Evolutionary conservation across 1,284 basidiomycete species (phyloP), one percentile per base, ranked within the genome.

Genomic region (Ustilago esculenta): DNA sequence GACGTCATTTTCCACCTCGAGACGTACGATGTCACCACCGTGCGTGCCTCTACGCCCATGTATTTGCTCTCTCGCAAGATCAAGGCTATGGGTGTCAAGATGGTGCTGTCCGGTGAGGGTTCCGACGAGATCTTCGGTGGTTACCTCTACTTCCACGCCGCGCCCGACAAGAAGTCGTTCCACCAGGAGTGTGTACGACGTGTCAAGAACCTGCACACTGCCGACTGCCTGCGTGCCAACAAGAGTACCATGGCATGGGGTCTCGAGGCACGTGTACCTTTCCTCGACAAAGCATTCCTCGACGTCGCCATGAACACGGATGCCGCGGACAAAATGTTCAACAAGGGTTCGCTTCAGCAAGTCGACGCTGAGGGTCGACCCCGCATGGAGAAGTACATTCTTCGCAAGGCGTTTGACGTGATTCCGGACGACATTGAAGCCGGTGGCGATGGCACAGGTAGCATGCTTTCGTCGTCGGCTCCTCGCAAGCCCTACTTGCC

Each of bases 171-270:
- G 50, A 85, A 85, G 71, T 90, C 93, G 18, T 97, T 98, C 87
- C 93, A 98, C 85, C 92, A 96, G 82, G 96, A 99, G 84, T 90
- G 89, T 75, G 91, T 98, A 49, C 89, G 90, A 80, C 90, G 96
- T 36, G 94, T 98, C 76, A 98, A 98, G 85, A 95, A 98, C 86
- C 86, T 99, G 50, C 95, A 98, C 84, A 98, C 95, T 2, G 87
- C 96, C 34, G 96, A 99, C 83, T 99, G 96, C 84, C 87, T 99
- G 64, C 89, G 96, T 61, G 96, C 96, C 65, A 99, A 99, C 89
- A 98, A 98, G 91, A 94, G 92, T 41, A 98, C 96, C 8, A 98
- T 99, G 96, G 96, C 96, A 1, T 99, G 96, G 95, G 96, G 96
- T 70, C 88, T 99, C 49, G 96, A 99, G 84, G 94, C 95, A 5